Evolutionary conservation across 2,329 filamentous ascomycete genomes (phyloP), one percentile per base, ranked within the genome.

Genomic region (Aspergillus viridinutans): DNA sequence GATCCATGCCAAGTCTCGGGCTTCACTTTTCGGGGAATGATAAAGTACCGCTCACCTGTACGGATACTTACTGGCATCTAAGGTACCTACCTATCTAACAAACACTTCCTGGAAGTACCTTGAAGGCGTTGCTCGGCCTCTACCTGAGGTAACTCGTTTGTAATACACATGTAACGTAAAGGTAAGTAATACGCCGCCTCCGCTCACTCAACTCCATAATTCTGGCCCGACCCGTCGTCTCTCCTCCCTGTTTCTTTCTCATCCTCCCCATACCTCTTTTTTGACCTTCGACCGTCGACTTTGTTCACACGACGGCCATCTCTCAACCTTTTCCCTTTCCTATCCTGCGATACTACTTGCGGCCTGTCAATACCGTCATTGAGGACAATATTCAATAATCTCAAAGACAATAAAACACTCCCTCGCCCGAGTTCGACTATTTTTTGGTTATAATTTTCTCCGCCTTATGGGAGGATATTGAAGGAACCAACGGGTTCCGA

Each of bases 1-100:
- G 54, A 52, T 43, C 49, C 54, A 56, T 21, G 53, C 32, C 43
- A 47, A 47, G 21, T 25, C 21, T 56, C 54, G 54, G 54, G 54
- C 54, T 52, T 49, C 54, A 56, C n/a, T 52, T 52, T 40, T 56
- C 54, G 54, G 54, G 54, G 54, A 56, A 26, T 26, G 8, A 35
- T 6, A 20, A 45, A 45, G 42, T 43, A 49, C 51, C 42, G 51
- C 40, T 45, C 28, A 14, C n/a, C 42, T 23, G 42, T 7, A 17
- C 32, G 32, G 12, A 5, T 17, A 35, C 32, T 2, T 38, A 17
- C 14, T 38, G 32, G 14, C 5, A 17, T 38, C 32, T 14, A n/a
- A n/a, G n/a, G n/a, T n/a, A n/a, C n/a, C n/a, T n/a, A n/a, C n/a
- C n/a, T n/a, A 32, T 12, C 29, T 32, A 17, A 17, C 32, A 17